A percentile compares a stretch with the other conserved stretches of the same genome.
These are phyloP conservation scores for Pterocarpus macrocarpus DNA, from an alignment of 306 rosid genomes.

Conservation along the genomic window DNA sequence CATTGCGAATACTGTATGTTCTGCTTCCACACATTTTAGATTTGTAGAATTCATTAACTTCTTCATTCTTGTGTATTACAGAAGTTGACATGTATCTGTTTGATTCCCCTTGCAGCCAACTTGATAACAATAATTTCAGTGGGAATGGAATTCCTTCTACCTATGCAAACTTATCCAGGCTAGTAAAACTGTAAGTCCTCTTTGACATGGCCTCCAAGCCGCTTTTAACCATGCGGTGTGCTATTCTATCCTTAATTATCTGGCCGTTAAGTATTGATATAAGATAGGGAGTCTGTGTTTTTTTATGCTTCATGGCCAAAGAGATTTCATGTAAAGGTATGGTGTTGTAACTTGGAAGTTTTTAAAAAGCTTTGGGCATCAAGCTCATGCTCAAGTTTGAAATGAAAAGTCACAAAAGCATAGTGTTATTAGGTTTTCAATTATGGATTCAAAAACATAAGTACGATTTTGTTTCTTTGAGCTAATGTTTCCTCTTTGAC, in stretches of 20 bases:
- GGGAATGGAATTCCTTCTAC: constrained; percentile 57
- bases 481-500: constrained; percentile 48
- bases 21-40: constrained; percentile 34
- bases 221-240: constrained; percentile 3
- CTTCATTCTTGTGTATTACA: not conserved
- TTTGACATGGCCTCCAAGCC: constrained; percentile 13
- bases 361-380: constrained; percentile 28
- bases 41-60: constrained; percentile 19
- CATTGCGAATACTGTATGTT: constrained; percentile 65
- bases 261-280: constrained; percentile 1
- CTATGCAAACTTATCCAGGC: constrained; percentile 47
- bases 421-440: not conserved
- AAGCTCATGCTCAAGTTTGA: constrained; percentile 28
- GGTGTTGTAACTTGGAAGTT: constrained; percentile 5
- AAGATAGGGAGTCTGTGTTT: constrained; percentile 18
- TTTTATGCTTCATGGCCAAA: constrained; percentile 20
- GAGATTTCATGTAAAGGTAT: constrained; percentile 8
- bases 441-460: constrained; percentile 26
- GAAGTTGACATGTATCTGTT: constrained; percentile 28
- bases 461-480: constrained; percentile 3
- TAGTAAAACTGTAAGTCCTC: constrained; percentile 59
- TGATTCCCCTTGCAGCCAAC: constrained; percentile 57
- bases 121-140: constrained; percentile 61
- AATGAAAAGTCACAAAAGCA: constrained; percentile 14
- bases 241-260: constrained; percentile 16